phyloP scores from a whole-genome alignment of 441 rosid genomes.

The Euphorbia celastroides region DNA sequence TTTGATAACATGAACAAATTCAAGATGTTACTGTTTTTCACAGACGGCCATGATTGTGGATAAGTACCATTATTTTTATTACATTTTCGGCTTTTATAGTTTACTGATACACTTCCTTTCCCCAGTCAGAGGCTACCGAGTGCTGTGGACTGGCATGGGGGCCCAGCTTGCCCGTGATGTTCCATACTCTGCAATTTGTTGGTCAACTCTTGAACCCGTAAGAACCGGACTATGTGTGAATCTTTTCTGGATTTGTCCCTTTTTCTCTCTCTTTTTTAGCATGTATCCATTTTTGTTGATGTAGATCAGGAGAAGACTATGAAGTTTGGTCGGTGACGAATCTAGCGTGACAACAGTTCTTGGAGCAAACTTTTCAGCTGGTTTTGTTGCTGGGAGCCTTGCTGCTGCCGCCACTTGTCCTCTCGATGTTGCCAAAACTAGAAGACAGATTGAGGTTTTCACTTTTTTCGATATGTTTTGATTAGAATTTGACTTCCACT shows the following conservation, averaged over 20 bases:
- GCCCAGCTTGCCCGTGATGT: constrained; percentile 98
- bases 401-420: constrained; percentile 96
- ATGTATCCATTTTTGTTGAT: constrained; percentile 18
- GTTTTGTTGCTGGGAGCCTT: constrained; percentile 84
- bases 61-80: no score
- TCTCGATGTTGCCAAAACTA: constrained; percentile 89
- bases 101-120: not conserved
- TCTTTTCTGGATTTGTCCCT: not conserved
- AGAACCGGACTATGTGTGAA: no score
- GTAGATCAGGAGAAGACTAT: constrained; percentile 74
- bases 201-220: constrained; percentile 95
- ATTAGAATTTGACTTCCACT: not conserved
- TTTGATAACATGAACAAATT: no score
- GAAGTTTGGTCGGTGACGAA: constrained; percentile 60
- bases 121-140: constrained; percentile 68
- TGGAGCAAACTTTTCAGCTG: constrained; percentile 88
- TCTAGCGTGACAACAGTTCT: constrained; percentile 47
- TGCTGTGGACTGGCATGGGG: constrained; percentile 93
- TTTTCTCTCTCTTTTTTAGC: not conserved
- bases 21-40: no score
- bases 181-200: constrained; percentile 94
- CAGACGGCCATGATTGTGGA: no score
- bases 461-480: not conserved
- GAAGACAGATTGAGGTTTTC: constrained; percentile 93
- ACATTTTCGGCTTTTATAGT: no score